These are phyloP conservation scores for Talaromyces pinophilus DNA, from an alignment of 2,329 filamentous ascomycete genomes.

Conservation along the genomic window DNA sequence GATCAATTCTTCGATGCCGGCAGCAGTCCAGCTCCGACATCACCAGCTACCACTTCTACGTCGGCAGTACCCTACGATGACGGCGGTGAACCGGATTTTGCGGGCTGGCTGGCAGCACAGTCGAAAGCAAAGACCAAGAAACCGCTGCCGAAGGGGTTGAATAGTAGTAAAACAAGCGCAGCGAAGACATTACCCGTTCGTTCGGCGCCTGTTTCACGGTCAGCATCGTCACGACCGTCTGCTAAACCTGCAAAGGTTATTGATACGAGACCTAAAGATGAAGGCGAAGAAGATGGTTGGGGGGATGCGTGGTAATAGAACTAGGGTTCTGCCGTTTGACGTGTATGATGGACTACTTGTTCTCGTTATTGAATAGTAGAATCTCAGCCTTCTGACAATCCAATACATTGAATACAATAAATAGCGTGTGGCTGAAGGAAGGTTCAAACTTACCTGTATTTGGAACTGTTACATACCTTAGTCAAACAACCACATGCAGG, in stretches of 20 bases:
- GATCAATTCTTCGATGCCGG: constrained; percentile 50
- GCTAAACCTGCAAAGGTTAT: constrained; percentile 65
- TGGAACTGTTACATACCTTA: no score
- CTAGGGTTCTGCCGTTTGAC: neutral
- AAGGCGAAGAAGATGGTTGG: constrained; percentile 49
- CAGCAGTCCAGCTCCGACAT: constrained; percentile 32
- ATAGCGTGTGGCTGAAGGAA: no score
- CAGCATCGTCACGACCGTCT: constrained; percentile 42
- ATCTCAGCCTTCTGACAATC: neutral
- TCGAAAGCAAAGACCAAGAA: constrained; percentile 72
- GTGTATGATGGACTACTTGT: no score
- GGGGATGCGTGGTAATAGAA: constrained; percentile 46
- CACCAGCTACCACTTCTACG: constrained; percentile 31
- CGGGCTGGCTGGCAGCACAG: constrained; percentile 89
- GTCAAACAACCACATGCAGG: no score
- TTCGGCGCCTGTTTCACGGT: constrained; percentile 41
- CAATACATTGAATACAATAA: no score
- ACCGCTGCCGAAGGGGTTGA: constrained; percentile 73
- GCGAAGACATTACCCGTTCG: constrained; percentile 36
- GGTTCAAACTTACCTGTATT: no score
- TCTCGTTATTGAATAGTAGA: neutral
- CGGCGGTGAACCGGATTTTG: constrained; percentile 89
- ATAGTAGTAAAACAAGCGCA: constrained; percentile 55
- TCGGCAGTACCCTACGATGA: constrained; percentile 68
- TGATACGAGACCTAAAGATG: constrained; percentile 61